phyloP scores from a whole-genome alignment of 2,329 filamentous ascomycete genomes.

The Colletotrichum eleusines region DNA sequence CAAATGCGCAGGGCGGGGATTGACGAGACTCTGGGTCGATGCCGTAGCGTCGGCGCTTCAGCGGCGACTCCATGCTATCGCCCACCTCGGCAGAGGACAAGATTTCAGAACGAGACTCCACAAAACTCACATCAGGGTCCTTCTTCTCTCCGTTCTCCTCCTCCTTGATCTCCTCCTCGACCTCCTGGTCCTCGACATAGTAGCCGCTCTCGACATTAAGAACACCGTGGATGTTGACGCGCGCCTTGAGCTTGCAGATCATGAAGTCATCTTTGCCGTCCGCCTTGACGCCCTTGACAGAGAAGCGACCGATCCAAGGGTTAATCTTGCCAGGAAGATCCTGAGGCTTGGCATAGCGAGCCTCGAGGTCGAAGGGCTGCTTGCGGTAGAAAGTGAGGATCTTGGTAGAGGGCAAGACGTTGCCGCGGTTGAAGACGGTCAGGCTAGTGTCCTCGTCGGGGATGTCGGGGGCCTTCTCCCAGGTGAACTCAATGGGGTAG shows the following conservation, averaged over 20 bases:
- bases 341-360: conserved; percentile 90
- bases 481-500: conserved; percentile 98
- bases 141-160: conserved; percentile 71
- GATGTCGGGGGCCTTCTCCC: conserved; percentile 98
- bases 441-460: conserved; percentile 98
- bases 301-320: conserved; percentile 97
- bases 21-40: neutral
- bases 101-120: conserved; percentile 29
- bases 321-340: conserved; percentile 88
- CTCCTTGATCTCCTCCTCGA: conserved; percentile 91
- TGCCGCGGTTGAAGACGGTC: conserved; percentile 97
- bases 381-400: conserved; percentile 99
- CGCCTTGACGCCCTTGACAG: conserved; percentile 96
- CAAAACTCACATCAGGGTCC: conserved; percentile 78
- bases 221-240: conserved; percentile 95
- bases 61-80: conserved; percentile 16
- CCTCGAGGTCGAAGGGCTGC: conserved; percentile 96
- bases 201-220: conserved; percentile 97
- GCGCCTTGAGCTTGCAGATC: conserved; percentile 99
- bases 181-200: conserved; percentile 97
- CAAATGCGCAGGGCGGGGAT: neutral
- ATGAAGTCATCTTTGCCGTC: conserved; percentile 97
- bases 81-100: conserved; percentile 8
- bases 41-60: conserved; percentile 29
- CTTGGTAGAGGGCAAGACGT: conserved; percentile 97